A percentile compares a stretch with the other conserved stretches of the same genome.
phyloP scores from a whole-genome alignment of 305 asterid genomes.

The Lippia alba region DNA sequence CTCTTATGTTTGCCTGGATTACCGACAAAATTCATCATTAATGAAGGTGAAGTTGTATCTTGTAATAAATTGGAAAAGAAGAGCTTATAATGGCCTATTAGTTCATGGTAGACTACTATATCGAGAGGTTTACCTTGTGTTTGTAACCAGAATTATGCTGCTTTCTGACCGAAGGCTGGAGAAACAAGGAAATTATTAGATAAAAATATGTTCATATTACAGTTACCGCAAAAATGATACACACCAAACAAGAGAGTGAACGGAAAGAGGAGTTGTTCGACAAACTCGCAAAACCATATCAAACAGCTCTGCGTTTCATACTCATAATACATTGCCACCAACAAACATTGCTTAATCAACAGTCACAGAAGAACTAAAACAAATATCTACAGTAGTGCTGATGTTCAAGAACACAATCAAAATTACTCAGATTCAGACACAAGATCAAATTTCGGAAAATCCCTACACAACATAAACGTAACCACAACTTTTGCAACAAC shows the following conservation, averaged over 20 bases:
- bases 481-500: background rate
- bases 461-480: too few species aligned
- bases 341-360: background rate
- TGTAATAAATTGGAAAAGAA: too few species aligned
- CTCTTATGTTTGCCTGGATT: conserved; percentile 63
- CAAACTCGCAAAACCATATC: background rate
- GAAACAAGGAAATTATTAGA: conserved; percentile 23
- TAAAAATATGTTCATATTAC: background rate
- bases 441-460: background rate
- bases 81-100: background rate
- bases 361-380: background rate
- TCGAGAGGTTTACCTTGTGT: conserved; percentile 58
- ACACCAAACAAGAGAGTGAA: background rate
- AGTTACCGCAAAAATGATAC: background rate
- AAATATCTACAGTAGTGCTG: conserved; percentile 1
- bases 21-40: conserved; percentile 4
- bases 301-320: background rate
- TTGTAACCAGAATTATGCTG: conserved; percentile 79
- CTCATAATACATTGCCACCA: background rate
- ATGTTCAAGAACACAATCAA: background rate
- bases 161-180: conserved; percentile 74
- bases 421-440: background rate
- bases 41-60: background rate
- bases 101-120: background rate
- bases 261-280: background rate